Percentiles rank a stretch among this genome's conserved stretches.
phyloP scores from a whole-genome alignment of 306 rosid genomes.

The Lathyrus aphaca region DNA sequence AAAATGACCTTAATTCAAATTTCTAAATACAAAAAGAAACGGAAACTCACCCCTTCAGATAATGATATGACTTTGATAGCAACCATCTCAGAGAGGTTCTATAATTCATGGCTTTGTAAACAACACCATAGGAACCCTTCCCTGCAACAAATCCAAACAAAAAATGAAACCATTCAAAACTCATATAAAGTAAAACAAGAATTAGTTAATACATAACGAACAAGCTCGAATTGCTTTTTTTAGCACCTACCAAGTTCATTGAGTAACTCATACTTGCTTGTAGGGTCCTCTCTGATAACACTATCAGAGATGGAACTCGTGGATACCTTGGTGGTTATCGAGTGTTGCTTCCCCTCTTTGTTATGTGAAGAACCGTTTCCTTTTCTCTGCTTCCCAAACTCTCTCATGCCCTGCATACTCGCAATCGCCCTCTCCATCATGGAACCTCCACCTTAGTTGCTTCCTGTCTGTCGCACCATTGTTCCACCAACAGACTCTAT shows the following conservation, averaged over 20 bases:
- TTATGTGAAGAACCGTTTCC: conserved; percentile 62
- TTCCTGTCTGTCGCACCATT: conserved; percentile 55
- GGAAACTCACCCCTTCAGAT: conserved; percentile 76
- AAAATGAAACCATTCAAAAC: background rate
- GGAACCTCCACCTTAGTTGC: conserved; percentile 41
- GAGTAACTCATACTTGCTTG: conserved; percentile 85
- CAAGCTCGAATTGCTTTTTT: conserved; percentile 3
- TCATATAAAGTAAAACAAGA: conserved; percentile 3
- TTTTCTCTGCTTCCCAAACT: conserved; percentile 72
- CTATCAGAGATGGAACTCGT: conserved; percentile 92
- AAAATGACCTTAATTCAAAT: conserved; percentile 15
- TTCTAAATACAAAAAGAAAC: conserved; percentile 11
- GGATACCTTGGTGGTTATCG: conserved; percentile 60
- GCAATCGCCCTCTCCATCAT: conserved; percentile 90
- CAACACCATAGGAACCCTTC: conserved; percentile 97
- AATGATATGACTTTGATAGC: conserved; percentile 94
- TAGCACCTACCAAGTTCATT: conserved; percentile 82
- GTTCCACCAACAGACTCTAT: conserved; percentile 73
- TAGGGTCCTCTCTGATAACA: conserved; percentile 88
- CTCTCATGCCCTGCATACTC: conserved; percentile 86
- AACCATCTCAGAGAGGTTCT: conserved; percentile 91
- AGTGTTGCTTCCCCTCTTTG: conserved; percentile 64
- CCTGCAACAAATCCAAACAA: conserved; percentile 51
- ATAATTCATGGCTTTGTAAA: conserved; percentile 91
- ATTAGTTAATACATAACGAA: conserved; percentile 5